These are phyloP conservation scores for Cynanchum wilfordii DNA, from an alignment of 257 asterid species.

Conservation along the genomic window DNA sequence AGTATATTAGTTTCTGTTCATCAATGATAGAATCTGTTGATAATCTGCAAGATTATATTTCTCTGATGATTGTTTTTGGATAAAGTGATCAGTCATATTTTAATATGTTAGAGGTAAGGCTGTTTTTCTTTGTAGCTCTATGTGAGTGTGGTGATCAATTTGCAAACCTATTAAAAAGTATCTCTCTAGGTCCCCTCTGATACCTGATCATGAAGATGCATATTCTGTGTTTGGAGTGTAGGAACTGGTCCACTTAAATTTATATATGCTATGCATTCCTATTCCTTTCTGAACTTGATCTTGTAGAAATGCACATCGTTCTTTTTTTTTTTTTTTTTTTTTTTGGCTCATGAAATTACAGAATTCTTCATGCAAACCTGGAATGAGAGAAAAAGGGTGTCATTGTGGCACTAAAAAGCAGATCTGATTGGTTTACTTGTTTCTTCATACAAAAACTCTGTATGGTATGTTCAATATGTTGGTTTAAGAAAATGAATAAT, in stretches of 20 bases:
- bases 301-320: neutral
- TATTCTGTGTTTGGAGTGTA: neutral
- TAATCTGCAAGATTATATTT: neutral
- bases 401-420: conserved; percentile 57
- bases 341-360: conserved; percentile 23
- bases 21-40: neutral
- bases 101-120: neutral
- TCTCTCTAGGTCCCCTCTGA: neutral
- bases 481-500: conserved; percentile 1
- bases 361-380: conserved; percentile 36
- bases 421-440: conserved; percentile 53
- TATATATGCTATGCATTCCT: neutral
- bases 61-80: neutral
- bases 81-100: neutral
- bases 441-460: conserved; percentile 41
- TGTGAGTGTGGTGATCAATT: neutral
- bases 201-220: neutral
- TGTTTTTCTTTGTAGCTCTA: neutral
- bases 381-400: conserved; percentile 14
- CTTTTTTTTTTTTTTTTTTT: neutral
- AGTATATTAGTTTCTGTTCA: neutral
- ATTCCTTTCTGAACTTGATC: conserved; percentile 1
- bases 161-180: neutral
- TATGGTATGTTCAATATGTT: conserved; percentile 43
- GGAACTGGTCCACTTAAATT: neutral